phyloP scores from a whole-genome alignment of 129 eudicot species.

The Flaveria brownii region DNA sequence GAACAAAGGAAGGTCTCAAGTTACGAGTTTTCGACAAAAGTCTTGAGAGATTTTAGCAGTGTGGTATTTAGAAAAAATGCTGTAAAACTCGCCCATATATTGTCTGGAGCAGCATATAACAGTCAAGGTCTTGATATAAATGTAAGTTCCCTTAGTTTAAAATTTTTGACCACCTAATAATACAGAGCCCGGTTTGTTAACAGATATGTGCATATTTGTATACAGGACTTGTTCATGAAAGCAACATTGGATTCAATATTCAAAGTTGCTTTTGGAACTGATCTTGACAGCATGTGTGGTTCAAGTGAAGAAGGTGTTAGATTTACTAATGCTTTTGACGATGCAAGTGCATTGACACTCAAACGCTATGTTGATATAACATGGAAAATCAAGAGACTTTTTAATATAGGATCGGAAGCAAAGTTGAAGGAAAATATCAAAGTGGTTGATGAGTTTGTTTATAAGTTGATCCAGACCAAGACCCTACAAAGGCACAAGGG shows the following conservation, averaged over 20 bases:
- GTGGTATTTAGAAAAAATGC: conserved; percentile 55
- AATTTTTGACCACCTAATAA: not conserved
- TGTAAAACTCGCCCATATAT: conserved; percentile 49
- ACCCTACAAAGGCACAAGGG: conserved; percentile 36
- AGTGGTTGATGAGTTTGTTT: conserved; percentile 63
- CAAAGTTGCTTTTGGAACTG: conserved; percentile 71
- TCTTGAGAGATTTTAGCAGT: conserved; percentile 65
- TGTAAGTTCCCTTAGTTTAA: conserved; percentile 33
- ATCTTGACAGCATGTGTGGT: conserved; percentile 67
- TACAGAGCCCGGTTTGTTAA: not conserved
- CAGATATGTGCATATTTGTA: conserved; percentile 13
- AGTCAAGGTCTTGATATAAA: conserved; percentile 51
- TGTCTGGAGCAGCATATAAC: conserved; percentile 52
- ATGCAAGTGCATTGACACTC: conserved; percentile 51
- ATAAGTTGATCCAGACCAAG: conserved; percentile 57
- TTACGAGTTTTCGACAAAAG: conserved; percentile 62
- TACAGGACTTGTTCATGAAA: conserved; percentile 72
- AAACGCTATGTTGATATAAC: conserved; percentile 50
- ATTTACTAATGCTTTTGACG: conserved; percentile 71
- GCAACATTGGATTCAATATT: conserved; percentile 73
- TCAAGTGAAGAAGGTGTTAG: conserved; percentile 61
- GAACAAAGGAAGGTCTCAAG: conserved; percentile 68
- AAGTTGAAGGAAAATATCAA: conserved; percentile 45
- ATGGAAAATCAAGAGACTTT: conserved; percentile 60
- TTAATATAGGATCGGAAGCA: conserved; percentile 64